Conservation (phyloP, 768 basidiomycete genomes). For the Dentipellis fragilis region DNA sequence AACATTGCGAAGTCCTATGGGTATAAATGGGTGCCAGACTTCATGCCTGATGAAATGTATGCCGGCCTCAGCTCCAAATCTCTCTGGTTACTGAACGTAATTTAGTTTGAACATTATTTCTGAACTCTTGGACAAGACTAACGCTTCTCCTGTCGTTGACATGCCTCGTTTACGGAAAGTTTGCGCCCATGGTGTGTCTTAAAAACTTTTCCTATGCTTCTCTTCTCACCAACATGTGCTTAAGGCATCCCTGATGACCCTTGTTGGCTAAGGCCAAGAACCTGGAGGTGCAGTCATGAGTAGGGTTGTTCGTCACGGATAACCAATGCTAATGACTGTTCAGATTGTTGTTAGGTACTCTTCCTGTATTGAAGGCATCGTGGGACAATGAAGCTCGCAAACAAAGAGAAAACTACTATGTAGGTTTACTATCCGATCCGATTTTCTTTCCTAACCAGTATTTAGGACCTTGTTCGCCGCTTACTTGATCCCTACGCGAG, state of each 20-base stretch:
- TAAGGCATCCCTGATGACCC: conserved; percentile 68
- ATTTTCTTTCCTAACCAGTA: conserved; percentile 5
- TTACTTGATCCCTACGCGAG: conserved; percentile 48
- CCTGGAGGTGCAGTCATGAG: conserved; percentile 50
- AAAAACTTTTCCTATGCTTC: background rate
- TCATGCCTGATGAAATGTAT: conserved; percentile 47
- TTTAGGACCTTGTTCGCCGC: conserved; percentile 59
- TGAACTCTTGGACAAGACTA: conserved; percentile 44
- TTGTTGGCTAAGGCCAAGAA: conserved; percentile 61
- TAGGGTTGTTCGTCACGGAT: conserved; percentile 16
- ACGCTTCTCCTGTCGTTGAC: conserved; percentile 41
- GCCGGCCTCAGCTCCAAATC: conserved; percentile 21
- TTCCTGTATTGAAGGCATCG: conserved; percentile 43
- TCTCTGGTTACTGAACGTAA: conserved; percentile 3
- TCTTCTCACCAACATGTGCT: background rate
- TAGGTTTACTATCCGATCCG: conserved; percentile 24
- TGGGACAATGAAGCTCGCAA: conserved; percentile 51
- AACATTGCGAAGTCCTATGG: conserved; percentile 42
- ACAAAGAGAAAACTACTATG: conserved; percentile 67
- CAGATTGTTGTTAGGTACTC: conserved; percentile 54
- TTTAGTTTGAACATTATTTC: conserved; percentile 45
- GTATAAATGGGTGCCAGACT: conserved; percentile 54
- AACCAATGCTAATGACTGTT: background rate
- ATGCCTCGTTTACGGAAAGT: conserved; percentile 42
- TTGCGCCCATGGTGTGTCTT: conserved; percentile 49